Percentiles rank a stretch among this genome's conserved stretches.
phyloP scores from a whole-genome alignment of 2,329 filamentous ascomycete species.

The Daldinia sp. region DNA sequence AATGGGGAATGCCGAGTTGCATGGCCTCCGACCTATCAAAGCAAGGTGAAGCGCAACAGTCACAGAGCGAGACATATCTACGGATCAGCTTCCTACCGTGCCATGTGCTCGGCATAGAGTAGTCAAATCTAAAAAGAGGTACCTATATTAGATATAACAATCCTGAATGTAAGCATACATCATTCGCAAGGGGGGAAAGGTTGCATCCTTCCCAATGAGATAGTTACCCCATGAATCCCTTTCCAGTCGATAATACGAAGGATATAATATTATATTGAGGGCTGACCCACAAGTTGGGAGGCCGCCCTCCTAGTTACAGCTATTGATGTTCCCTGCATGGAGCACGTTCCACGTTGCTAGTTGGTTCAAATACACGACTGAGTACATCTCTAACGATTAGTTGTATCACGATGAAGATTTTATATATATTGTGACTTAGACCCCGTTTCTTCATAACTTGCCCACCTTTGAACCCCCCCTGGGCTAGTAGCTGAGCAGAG shows the following conservation, averaged over 20 bases:
- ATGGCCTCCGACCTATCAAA: neutral
- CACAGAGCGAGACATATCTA: neutral
- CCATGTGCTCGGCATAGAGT: neutral
- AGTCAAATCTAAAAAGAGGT: neutral
- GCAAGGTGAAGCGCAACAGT: neutral
- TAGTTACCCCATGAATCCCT: neutral
- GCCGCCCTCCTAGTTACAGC: neutral
- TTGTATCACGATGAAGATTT: conserved; percentile 5
- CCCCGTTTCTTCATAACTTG: conserved; percentile 20
- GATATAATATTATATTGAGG: neutral
- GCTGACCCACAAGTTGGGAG: conserved; percentile 4
- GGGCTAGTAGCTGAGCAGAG: conserved; percentile 19
- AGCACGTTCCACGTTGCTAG: neutral
- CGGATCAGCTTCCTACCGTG: neutral
- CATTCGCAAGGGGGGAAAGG: neutral
- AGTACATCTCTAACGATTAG: conserved; percentile 3
- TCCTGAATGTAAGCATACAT: neutral
- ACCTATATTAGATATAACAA: neutral
- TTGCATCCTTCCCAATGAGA: neutral
- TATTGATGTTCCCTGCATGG: neutral
- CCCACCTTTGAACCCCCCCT: conserved; percentile 10
- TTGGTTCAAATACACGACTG: neutral
- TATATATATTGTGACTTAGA: conserved; percentile 18
- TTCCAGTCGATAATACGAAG: neutral
- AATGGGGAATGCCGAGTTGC: neutral